phyloP scores from a whole-genome alignment of 345 rosid species.

The Iberis pinnata region DNA sequence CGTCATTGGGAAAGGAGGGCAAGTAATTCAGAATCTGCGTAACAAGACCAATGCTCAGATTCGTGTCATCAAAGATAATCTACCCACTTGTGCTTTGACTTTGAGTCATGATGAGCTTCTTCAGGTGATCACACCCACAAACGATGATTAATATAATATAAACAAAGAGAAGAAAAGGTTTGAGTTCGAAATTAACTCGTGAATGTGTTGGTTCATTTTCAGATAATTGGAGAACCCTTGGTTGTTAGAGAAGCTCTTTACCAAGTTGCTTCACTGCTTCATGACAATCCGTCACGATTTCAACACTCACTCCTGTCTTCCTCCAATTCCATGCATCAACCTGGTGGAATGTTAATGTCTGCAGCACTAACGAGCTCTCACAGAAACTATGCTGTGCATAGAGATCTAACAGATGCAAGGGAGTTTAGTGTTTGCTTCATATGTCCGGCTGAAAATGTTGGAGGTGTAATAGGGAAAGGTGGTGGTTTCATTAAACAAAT shows the following conservation, averaged over 20 bases:
- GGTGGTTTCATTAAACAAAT: constrained; percentile 61
- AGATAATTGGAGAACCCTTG: constrained; percentile 60
- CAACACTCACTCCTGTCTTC: constrained; percentile 54
- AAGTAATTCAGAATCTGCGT: constrained; percentile 59
- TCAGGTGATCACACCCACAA: constrained; percentile 39
- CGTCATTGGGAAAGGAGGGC: constrained; percentile 69
- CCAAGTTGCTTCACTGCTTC: constrained; percentile 60
- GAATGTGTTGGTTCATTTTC: constrained; percentile 21
- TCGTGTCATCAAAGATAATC: constrained; percentile 54
- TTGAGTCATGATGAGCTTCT: constrained; percentile 60
- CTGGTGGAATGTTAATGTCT: constrained; percentile 42
- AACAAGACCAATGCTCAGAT: constrained; percentile 55
- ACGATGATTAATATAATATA: neutral
- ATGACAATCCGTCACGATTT: constrained; percentile 62
- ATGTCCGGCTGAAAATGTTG: constrained; percentile 58
- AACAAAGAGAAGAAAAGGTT: neutral
- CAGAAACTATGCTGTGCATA: constrained; percentile 45
- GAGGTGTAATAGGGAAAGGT: constrained; percentile 70
- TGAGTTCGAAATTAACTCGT: neutral
- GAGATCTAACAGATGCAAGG: constrained; percentile 44
- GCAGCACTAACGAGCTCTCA: constrained; percentile 42
- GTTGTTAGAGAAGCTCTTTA: constrained; percentile 54
- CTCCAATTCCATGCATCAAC: constrained; percentile 35
- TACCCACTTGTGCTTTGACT: constrained; percentile 52
- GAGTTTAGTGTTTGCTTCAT: constrained; percentile 61